These are phyloP conservation scores for Pichia sp. DNA, from an alignment of 1,139 yeast genomes.

Conservation along the genomic window DNA sequence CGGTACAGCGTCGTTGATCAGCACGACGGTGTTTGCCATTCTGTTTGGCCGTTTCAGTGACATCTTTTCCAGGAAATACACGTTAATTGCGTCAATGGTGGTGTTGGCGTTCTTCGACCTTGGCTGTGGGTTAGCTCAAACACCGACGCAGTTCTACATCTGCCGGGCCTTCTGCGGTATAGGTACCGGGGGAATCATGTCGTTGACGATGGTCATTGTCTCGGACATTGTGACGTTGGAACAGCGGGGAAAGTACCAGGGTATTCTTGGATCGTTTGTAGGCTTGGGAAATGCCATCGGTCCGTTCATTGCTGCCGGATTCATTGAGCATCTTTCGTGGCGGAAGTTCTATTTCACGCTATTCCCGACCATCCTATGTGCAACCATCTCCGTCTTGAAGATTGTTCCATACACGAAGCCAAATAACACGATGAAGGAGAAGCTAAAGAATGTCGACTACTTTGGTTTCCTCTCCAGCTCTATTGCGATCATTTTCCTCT, in stretches of 20 bases:
- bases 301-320: conserved; percentile 52
- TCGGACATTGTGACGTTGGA: conserved; percentile 47
- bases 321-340: conserved; percentile 43
- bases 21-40: conserved; percentile 23
- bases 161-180: conserved; percentile 50
- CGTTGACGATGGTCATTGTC: conserved; percentile 43
- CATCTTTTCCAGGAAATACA: conserved; percentile 46
- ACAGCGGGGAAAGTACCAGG: conserved; percentile 47
- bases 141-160: conserved; percentile 39
- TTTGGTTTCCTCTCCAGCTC: conserved; percentile 46
- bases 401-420: conserved; percentile 16
- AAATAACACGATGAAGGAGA: neutral
- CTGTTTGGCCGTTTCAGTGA: conserved; percentile 25
- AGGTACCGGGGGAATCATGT: conserved; percentile 49
- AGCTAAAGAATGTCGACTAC: conserved; percentile 43
- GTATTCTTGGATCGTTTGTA: conserved; percentile 42
- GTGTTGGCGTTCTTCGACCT: conserved; percentile 23
- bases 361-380: conserved; percentile 36
- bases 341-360: conserved; percentile 43
- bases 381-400: conserved; percentile 5
- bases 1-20: conserved; percentile 46
- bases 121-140: conserved; percentile 40
- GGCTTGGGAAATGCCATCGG: conserved; percentile 56
- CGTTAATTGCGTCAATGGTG: conserved; percentile 38
- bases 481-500: conserved; percentile 40